A percentile compares a stretch with the other conserved stretches of the same genome.
Conservation (phyloP, 805 yeast genomes). For the Kockiozyma suomiensis region DNA sequence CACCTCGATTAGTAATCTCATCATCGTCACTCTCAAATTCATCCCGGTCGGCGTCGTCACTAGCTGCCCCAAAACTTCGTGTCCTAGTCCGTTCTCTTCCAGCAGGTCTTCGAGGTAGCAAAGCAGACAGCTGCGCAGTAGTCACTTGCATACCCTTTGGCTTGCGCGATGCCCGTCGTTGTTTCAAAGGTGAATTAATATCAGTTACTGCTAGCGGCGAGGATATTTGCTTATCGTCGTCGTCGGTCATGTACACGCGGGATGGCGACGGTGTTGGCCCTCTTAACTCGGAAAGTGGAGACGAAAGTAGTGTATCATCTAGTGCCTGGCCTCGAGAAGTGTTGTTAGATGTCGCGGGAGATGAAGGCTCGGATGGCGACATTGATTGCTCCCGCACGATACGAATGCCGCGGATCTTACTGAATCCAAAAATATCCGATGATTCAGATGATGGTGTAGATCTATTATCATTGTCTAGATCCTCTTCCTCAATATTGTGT, state of each 20-base stretch:
- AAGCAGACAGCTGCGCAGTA: slow-evolving; percentile 24
- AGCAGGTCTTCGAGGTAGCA: slow-evolving; percentile 14
- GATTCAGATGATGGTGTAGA: slow-evolving; percentile 15
- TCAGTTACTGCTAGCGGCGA: not conserved
- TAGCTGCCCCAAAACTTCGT: slow-evolving; percentile 3
- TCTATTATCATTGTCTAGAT: slow-evolving; percentile 5
- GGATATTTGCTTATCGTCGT: not conserved
- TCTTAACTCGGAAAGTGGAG: slow-evolving; percentile 1
- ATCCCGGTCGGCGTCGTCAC: not conserved
- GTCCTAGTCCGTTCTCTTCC: slow-evolving; percentile 2
- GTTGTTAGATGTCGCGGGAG: not conserved
- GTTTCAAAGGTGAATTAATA: not conserved
- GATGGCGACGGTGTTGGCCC: slow-evolving; percentile 10
- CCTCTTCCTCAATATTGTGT: not conserved
- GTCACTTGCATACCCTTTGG: slow-evolving; percentile 3
- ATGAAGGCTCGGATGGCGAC: slow-evolving; percentile 3
- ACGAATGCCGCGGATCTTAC: slow-evolving; percentile 20
- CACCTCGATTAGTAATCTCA: not conserved
- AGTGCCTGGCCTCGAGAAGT: not conserved
- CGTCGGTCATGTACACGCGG: not conserved
- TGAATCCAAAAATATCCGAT: slow-evolving; percentile 29
- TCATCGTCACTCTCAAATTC: slow-evolving; percentile 8
- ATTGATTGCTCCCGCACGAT: not conserved
- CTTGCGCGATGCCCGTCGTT: not conserved
- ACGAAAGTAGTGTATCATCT: not conserved